phyloP scores from a whole-genome alignment of 208 protist genomes.

The Leishmania major region DNA sequence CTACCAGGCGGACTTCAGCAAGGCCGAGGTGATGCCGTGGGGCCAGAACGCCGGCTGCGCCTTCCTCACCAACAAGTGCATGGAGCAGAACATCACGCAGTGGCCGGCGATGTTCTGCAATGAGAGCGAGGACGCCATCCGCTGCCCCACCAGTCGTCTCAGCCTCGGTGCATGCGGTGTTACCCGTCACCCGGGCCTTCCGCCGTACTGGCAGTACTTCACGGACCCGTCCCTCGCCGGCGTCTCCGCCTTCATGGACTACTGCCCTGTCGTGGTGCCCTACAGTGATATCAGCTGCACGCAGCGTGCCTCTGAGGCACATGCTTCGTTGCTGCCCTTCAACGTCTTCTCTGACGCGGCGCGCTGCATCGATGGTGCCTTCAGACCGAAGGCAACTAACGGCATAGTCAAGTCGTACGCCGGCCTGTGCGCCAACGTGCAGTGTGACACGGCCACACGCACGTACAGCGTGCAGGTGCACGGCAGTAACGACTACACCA shows the following conservation, averaged over 20 bases:
- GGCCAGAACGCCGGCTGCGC: too few relatives aligned
- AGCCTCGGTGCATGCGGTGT: background rate
- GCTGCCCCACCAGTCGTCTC: background rate
- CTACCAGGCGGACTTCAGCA: too few relatives aligned
- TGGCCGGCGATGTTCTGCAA: too few relatives aligned
- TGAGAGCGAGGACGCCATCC: background rate
- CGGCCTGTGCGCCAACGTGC: conserved; percentile 8
- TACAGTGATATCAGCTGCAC: background rate
- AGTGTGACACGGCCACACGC: background rate
- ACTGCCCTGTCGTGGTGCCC: background rate
- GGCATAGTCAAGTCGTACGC: background rate
- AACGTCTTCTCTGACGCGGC: background rate
- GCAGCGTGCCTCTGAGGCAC: background rate
- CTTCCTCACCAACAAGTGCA: too few relatives aligned
- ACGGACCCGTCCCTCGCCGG: background rate
- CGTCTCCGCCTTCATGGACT: background rate
- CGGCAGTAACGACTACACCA: background rate
- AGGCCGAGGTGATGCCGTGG: too few relatives aligned
- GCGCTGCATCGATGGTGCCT: conserved; percentile 2
- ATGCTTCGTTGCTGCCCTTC: too few relatives aligned
- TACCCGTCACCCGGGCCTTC: background rate
- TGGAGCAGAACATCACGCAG: too few relatives aligned
- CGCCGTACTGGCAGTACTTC: background rate
- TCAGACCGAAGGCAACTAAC: background rate
- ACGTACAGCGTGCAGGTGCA: conserved; percentile 12